These are phyloP conservation scores for Eutypa lata DNA, from an alignment of 2,329 filamentous ascomycete species.

Conservation along the genomic window DNA sequence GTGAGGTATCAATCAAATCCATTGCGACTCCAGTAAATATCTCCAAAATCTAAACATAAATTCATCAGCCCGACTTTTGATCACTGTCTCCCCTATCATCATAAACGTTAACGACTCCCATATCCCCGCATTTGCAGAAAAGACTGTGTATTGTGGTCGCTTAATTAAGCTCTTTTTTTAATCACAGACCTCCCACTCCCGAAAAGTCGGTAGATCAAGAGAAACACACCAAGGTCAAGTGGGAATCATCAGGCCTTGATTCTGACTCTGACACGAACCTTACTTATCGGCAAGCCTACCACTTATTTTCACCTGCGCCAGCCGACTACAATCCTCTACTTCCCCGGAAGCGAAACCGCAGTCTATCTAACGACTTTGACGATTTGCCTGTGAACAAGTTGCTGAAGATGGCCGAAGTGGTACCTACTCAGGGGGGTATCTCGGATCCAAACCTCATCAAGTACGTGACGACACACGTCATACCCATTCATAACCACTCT, in stretches of 20 bases:
- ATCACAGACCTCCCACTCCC: not conserved
- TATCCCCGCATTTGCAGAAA: not conserved
- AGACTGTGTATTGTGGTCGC: not conserved
- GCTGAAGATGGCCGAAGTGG: conserved; percentile 26
- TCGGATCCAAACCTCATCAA: conserved; percentile 66
- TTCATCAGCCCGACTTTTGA: not conserved
- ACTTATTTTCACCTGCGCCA: not conserved
- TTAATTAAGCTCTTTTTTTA: not conserved
- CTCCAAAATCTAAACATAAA: not conserved
- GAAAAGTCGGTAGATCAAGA: not conserved
- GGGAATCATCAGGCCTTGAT: not conserved
- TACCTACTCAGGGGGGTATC: conserved; percentile 54
- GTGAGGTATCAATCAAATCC: too few species aligned
- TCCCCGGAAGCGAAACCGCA: conserved; percentile 7
- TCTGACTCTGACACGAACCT: not conserved
- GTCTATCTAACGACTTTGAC: conserved; percentile 9
- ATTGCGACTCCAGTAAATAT: not conserved
- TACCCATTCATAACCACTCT: conserved; percentile 14
- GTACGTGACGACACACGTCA: conserved; percentile 35
- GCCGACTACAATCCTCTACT: conserved; percentile 1
- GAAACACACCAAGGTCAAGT: not conserved
- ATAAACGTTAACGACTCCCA: not conserved
- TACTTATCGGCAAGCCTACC: not conserved
- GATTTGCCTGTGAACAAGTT: conserved; percentile 4
- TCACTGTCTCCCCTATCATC: not conserved